Conservation (phyloP, 2,329 filamentous ascomycete genomes). For the Hyphodiscus sp. region DNA sequence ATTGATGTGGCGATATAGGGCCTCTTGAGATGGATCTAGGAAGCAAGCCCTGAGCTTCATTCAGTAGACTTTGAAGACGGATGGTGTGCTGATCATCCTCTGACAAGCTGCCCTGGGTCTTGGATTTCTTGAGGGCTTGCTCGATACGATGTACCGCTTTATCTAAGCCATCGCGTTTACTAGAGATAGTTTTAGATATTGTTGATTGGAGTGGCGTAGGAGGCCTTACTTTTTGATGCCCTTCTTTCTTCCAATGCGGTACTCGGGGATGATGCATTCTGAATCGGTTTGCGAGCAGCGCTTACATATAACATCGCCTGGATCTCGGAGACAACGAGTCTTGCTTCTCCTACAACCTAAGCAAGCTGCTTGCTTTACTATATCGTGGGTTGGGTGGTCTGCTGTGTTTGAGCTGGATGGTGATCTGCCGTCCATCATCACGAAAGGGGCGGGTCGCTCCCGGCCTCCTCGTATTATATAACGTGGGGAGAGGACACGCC, state of each 20-base stretch:
- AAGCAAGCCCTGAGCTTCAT: slow-evolving; percentile 38
- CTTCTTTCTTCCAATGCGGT: slow-evolving; percentile 67
- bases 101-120: slow-evolving; percentile 33
- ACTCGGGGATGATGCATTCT: slow-evolving; percentile 65
- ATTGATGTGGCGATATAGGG: slow-evolving; percentile 1
- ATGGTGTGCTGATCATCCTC: slow-evolving; percentile 36
- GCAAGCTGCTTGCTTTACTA: slow-evolving; percentile 44
- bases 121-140: slow-evolving; percentile 55
- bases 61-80: slow-evolving; percentile 44
- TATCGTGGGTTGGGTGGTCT: neutral
- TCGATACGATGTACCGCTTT: slow-evolving; percentile 71
- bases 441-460: neutral
- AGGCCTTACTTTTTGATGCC: slow-evolving; percentile 64
- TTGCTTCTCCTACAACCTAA: slow-evolving; percentile 61
- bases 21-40: slow-evolving; percentile 7
- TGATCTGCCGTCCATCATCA: slow-evolving; percentile 15
- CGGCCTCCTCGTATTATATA: neutral
- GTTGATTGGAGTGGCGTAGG: neutral
- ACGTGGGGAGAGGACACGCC: neutral
- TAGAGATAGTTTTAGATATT: slow-evolving; percentile 29
- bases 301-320: slow-evolving; percentile 48
- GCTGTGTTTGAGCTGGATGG: slow-evolving; percentile 19
- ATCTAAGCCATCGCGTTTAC: slow-evolving; percentile 67
- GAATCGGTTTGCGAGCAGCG: slow-evolving; percentile 50
- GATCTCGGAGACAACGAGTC: slow-evolving; percentile 56